These are phyloP conservation scores for Penicillium sp. DNA, from an alignment of 2,329 filamentous ascomycete genomes.

Conservation along the genomic window DNA sequence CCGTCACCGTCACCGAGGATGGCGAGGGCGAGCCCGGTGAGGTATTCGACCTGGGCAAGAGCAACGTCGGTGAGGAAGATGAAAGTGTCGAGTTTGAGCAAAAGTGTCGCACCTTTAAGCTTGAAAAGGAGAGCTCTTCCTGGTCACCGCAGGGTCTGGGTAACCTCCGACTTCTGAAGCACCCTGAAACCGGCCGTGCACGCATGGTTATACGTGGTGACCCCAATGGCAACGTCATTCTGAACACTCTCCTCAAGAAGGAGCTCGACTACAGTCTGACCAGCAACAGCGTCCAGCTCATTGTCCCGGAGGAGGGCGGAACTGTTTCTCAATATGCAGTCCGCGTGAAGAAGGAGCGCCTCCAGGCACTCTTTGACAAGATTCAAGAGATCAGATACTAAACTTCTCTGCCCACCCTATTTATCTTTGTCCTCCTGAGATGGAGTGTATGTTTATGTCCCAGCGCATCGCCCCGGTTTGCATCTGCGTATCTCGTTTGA, in stretches of 20 bases:
- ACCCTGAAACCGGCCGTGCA: constrained; percentile 67
- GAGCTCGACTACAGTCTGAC: constrained; percentile 64
- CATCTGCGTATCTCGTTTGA: constrained; percentile 1
- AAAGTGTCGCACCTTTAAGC: constrained; percentile 69
- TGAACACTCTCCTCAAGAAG: constrained; percentile 69
- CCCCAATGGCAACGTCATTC: constrained; percentile 69
- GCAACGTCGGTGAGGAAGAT: constrained; percentile 69
- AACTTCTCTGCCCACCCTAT: background rate
- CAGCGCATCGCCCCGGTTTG: constrained; percentile 9
- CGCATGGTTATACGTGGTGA: constrained; percentile 74
- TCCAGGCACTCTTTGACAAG: constrained; percentile 13
- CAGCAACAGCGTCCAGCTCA: constrained; percentile 46
- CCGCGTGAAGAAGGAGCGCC: constrained; percentile 58
- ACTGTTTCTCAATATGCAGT: constrained; percentile 70
- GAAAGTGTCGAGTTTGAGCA: constrained; percentile 72
- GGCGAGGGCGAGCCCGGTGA: constrained; percentile 46
- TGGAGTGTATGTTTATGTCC: constrained; percentile 9
- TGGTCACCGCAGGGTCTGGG: constrained; percentile 75
- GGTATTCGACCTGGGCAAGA: constrained; percentile 67
- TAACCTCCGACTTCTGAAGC: constrained; percentile 69
- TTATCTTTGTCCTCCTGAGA: constrained; percentile 1
- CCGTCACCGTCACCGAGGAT: constrained; percentile 41
- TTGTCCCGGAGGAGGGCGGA: constrained; percentile 58
- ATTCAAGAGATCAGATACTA: constrained; percentile 24
- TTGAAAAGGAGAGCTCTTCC: constrained; percentile 42